A percentile compares a stretch with the other conserved stretches of the same genome.
Evolutionary conservation across 805 yeast genomes (phyloP).

Genomic region (Wickerhamomyces bovis): DNA sequence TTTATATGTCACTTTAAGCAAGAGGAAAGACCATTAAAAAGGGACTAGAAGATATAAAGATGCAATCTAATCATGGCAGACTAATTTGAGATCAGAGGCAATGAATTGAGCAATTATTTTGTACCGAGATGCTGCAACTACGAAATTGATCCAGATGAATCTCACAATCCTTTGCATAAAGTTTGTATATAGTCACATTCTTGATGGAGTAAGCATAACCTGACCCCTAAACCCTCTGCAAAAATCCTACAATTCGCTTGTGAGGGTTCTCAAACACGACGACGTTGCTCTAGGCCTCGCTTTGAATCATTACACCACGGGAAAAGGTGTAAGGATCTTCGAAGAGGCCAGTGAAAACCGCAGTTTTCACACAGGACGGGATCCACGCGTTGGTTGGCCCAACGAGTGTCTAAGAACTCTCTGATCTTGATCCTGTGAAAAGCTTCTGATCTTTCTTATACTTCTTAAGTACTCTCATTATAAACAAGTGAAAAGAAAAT

Average conservation of each 20-base stretch:
- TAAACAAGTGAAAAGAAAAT: background rate
- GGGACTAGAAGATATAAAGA: background rate
- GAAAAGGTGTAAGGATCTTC: conserved; percentile 36
- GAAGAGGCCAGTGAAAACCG: conserved; percentile 34
- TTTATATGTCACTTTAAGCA: too few relatives aligned
- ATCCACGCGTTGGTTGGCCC: background rate
- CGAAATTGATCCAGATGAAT: background rate
- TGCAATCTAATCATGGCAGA: background rate
- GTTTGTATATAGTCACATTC: background rate
- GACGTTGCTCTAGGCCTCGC: conserved; percentile 34
- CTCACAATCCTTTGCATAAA: background rate
- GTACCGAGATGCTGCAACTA: background rate
- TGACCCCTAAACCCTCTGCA: conserved; percentile 6
- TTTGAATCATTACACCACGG: conserved; percentile 39
- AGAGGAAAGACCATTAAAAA: too few relatives aligned
- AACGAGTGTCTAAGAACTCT: conserved; percentile 5
- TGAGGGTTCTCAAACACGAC: conserved; percentile 10
- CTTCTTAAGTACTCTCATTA: background rate
- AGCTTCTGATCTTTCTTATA: background rate
- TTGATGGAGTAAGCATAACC: conserved; percentile 2
- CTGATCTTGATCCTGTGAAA: background rate
- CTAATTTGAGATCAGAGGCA: background rate
- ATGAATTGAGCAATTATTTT: background rate
- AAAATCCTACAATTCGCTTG: conserved; percentile 18
- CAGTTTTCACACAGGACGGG: background rate